These are phyloP conservation scores for Neurospora sp. DNA, from an alignment of 495 filamentous ascomycete genomes.

Conservation along the genomic window DNA sequence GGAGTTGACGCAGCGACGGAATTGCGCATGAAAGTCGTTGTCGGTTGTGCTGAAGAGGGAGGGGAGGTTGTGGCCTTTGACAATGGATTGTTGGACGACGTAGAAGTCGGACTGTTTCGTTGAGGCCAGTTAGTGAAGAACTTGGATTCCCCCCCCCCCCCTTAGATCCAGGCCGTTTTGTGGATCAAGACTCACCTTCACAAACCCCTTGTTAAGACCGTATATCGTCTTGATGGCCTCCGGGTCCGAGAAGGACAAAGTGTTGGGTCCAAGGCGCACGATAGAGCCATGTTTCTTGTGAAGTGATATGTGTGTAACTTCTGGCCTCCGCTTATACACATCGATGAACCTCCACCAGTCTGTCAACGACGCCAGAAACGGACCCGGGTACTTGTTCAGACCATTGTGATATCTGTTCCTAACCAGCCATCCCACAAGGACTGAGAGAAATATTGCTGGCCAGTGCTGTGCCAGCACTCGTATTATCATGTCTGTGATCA, in stretches of 20 bases:
- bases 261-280: conserved; percentile 59
- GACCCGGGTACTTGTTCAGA: conserved; percentile 57
- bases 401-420: conserved; percentile 49
- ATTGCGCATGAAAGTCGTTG: conserved; percentile 61
- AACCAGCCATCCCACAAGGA: conserved; percentile 34
- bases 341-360: conserved; percentile 61
- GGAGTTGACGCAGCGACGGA: conserved; percentile 57
- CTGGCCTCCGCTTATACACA: conserved; percentile 49
- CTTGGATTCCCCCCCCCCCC: too few species aligned
- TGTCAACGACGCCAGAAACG: conserved; percentile 55
- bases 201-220: conserved; percentile 72
- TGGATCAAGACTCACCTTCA: conserved; percentile 43
- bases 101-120: conserved; percentile 57
- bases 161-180: neutral
- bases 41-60: conserved; percentile 74
- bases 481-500: conserved; percentile 19
- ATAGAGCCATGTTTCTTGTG: conserved; percentile 64
- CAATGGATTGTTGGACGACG: conserved; percentile 53
- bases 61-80: conserved; percentile 52
- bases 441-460: conserved; percentile 27
- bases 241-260: conserved; percentile 56
- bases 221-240: conserved; percentile 64
- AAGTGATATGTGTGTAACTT: conserved; percentile 54
- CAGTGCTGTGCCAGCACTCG: conserved; percentile 36
- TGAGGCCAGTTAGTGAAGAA: conserved; percentile 6